Evolutionary conservation across 1,284 basidiomycete species (phyloP), one percentile per base, ranked within the genome.

Genomic region (Athelia sp.): DNA sequence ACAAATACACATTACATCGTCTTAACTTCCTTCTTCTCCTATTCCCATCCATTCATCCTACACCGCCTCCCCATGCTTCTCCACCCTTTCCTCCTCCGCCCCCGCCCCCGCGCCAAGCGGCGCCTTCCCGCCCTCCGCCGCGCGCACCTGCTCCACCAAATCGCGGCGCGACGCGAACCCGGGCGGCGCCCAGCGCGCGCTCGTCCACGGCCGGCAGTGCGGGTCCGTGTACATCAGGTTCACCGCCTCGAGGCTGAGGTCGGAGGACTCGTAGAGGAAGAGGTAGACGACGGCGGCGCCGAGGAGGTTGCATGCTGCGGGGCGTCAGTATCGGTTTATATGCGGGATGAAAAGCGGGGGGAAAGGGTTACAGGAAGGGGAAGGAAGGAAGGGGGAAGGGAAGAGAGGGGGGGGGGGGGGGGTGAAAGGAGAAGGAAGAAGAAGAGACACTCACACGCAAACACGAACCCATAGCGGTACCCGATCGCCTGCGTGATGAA

Each of bases 181-280:
- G 8, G 69, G 64, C 13, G 80, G 81, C 2, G 74, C 78, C 81
- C 81, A 83, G 3, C 50, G 49, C 32, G 72, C 58, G 14, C 81
- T 84, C 23, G 73, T 84, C 85, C 84, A 87, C 4, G 87, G 78
- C 62, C 79, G 84, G 68, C 79, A 81, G 2, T 63, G 61, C 8
- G 79, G 76, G 64, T 88, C 84, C 61, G 78, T 79, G 70, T 89
- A 90, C 87, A 90, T 89, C 72, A 79, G 52, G 62, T 90, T 82
- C 45, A 90, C 84, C 52, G 69, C 73, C 66, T 90, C 88, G 29
- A 90, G 73, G 9, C 81, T 78, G 47, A 90, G 72, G 56, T 82
- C 77, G 6, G 80, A 76, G 13, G 82, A 82, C 61, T 90, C 88
- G 70, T 90, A 90, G 2, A 91, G 73, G 78, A 89, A 90, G 61